Percentiles rank a stretch among this genome's conserved stretches.
Conservation (phyloP, 495 filamentous ascomycete species). For the Lasiosphaeria hispida region DNA sequence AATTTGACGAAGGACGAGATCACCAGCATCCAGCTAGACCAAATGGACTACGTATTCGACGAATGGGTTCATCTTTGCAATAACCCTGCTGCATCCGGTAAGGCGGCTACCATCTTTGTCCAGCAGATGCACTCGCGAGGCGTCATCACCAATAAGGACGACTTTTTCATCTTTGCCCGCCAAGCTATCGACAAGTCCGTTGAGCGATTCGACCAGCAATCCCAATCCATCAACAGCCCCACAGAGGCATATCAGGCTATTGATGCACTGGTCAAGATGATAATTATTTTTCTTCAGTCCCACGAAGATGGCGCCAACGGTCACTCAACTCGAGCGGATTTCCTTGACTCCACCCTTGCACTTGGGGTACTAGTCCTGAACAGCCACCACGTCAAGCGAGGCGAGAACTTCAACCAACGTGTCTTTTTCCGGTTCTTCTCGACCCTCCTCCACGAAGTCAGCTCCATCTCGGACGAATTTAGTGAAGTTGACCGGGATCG, state of each 20-base stretch:
- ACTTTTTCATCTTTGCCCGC: slow-evolving; percentile 74
- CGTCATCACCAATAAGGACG: slow-evolving; percentile 67
- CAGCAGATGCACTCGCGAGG: slow-evolving; percentile 74
- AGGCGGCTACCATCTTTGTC: slow-evolving; percentile 72
- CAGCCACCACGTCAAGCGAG: slow-evolving; percentile 77
- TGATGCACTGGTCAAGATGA: slow-evolving; percentile 85
- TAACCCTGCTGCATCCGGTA: slow-evolving; percentile 67
- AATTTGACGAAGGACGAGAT: slow-evolving; percentile 22
- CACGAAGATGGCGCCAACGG: slow-evolving; percentile 54
- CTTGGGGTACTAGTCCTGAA: slow-evolving; percentile 78
- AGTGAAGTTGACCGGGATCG: slow-evolving; percentile 59
- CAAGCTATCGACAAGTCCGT: slow-evolving; percentile 78
- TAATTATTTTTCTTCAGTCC: slow-evolving; percentile 69
- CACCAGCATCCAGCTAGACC: slow-evolving; percentile 56
- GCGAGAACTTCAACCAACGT: slow-evolving; percentile 78
- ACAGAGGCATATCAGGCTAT: slow-evolving; percentile 71
- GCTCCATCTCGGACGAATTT: slow-evolving; percentile 33
- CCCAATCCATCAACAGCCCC: slow-evolving; percentile 57
- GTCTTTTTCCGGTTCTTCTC: slow-evolving; percentile 93
- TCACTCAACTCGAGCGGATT: slow-evolving; percentile 52
- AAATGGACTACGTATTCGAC: slow-evolving; percentile 90
- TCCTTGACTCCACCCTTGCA: slow-evolving; percentile 72
- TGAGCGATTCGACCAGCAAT: slow-evolving; percentile 65
- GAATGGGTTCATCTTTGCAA: slow-evolving; percentile 88
- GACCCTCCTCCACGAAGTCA: slow-evolving; percentile 67